Base-by-base conservation (phyloP, 108 stramenopile genomes). In the Nannochloropsis oceanica region DNA sequence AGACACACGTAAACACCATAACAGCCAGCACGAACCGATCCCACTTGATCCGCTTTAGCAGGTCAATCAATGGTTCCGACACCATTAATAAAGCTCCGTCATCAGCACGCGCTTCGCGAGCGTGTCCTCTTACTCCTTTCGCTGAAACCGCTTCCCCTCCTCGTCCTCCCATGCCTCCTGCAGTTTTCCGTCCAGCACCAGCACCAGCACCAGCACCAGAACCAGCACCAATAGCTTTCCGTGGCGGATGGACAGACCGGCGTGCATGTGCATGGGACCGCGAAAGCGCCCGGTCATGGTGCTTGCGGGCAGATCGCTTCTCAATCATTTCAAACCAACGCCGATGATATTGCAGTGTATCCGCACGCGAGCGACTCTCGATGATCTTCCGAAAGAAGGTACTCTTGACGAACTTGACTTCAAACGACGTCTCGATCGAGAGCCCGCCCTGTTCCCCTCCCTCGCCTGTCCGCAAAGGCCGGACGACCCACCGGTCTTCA, bases 341-440 rank as follows among this genome's bases (percentile, higher is more conserved):
- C 22, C n/a, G 34, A 20, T 44, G 42, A 5, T 27, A 43, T 14
- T 44, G 13, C 82, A 24, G 82, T 0, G 43, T 83, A 27, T 83
- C 43, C 26, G 43, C 43, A 27, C n/a, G 22, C 1, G 26, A 24
- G 20, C 42, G 22, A 24, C 82, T 83, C 44, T 88, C 87, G 44
- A 87, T 86, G 10, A 85, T 82, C 87, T 43, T 83, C 8, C 44
- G 27, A 5, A 89, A 82, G 81, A 88, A 85, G 18, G 87, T 90
- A 34, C 86, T 89, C 89, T 90, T 90, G 42, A 88, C 43, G 25
- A 87, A 90, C 79, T 87, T 89, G 80, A 89, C 85, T 86, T 90
- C 25, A 25, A 87, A 80, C 8, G 82, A 42, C 26, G 27, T 83
- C 82, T 34, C 80, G 27, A 43, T 26, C 8, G 81, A 26, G 25